These are phyloP conservation scores for Aspergillus fructus DNA, from an alignment of 2,329 filamentous ascomycete species.

Conservation along the genomic window DNA sequence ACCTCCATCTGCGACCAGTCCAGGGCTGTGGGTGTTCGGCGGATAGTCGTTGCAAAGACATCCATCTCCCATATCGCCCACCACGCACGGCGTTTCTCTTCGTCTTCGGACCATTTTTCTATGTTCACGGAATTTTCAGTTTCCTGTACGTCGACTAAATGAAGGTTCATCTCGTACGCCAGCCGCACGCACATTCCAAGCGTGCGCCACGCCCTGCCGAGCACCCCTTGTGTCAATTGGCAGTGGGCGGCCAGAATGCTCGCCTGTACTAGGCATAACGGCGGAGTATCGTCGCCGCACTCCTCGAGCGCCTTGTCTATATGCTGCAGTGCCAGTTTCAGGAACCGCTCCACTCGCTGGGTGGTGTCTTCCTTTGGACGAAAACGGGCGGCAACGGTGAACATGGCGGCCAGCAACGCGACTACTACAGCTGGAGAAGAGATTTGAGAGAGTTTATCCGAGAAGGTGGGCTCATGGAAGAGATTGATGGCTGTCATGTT, in stretches of 20 bases:
- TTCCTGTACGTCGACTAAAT: not conserved
- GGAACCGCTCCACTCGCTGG: not conserved
- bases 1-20: constrained; percentile 38
- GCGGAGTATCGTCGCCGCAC: not conserved
- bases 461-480: constrained; percentile 30
- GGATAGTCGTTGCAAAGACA: constrained; percentile 42
- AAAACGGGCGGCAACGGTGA: not conserved
- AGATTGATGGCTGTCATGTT: constrained; percentile 34
- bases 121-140: not conserved
- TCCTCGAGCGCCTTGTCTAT: not conserved
- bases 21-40: constrained; percentile 37
- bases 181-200: constrained; percentile 28
- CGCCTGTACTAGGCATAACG: constrained; percentile 28
- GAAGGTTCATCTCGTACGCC: constrained; percentile 34
- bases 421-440: too few species aligned
- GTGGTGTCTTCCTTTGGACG: too few species aligned
- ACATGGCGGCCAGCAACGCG: not conserved
- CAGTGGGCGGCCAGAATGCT: constrained; percentile 35
- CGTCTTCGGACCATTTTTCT: constrained; percentile 13
- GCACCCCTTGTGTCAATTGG: constrained; percentile 37
- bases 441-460: constrained; percentile 17
- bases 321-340: not conserved
- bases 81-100: constrained; percentile 41
- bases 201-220: constrained; percentile 38
- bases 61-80: constrained; percentile 49